phyloP scores from a whole-genome alignment of 768 basidiomycete species.

The Kwoniella sp. region DNA sequence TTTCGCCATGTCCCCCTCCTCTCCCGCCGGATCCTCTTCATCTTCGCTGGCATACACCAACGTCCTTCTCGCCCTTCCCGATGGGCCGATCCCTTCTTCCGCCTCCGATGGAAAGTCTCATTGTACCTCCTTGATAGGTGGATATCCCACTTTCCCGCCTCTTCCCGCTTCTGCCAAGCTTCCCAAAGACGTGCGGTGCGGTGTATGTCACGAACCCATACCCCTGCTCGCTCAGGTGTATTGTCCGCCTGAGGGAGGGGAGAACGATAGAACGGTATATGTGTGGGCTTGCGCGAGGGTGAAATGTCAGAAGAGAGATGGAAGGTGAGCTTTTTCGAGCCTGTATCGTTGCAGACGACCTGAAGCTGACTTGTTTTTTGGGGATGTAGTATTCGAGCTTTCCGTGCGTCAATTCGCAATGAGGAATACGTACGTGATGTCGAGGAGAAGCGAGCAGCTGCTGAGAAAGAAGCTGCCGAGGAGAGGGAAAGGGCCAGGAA shows the following conservation, averaged over 20 bases:
- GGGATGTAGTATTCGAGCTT: conserved; percentile 47
- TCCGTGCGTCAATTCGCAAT: conserved; percentile 49
- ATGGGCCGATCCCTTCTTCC: conserved; percentile 40
- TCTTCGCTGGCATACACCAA: conserved; percentile 42
- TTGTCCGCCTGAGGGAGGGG: conserved; percentile 53
- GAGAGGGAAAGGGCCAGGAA: conserved; percentile 44
- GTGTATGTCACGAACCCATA: conserved; percentile 44
- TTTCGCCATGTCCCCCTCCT: conserved; percentile 39
- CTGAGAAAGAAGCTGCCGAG: conserved; percentile 33
- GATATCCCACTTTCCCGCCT: conserved; percentile 52
- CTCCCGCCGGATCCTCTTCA: conserved; percentile 43
- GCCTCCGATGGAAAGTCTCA: conserved; percentile 39
- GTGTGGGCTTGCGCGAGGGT: conserved; percentile 48
- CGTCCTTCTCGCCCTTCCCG: conserved; percentile 49
- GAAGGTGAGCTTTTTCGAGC: conserved; percentile 33
- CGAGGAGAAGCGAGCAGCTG: conserved; percentile 33
- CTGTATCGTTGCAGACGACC: neutral
- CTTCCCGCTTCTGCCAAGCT: conserved; percentile 20
- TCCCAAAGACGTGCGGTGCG: conserved; percentile 40
- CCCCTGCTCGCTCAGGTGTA: conserved; percentile 54
- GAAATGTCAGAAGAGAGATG: conserved; percentile 47
- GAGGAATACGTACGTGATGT: conserved; percentile 53
- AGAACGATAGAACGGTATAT: conserved; percentile 54
- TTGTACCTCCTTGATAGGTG: conserved; percentile 45
- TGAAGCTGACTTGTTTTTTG: neutral